A percentile compares a stretch with the other conserved stretches of the same genome.
Evolutionary conservation across 495 filamentous ascomycete species (phyloP).

Genomic region (Schizothecium vesticola): DNA sequence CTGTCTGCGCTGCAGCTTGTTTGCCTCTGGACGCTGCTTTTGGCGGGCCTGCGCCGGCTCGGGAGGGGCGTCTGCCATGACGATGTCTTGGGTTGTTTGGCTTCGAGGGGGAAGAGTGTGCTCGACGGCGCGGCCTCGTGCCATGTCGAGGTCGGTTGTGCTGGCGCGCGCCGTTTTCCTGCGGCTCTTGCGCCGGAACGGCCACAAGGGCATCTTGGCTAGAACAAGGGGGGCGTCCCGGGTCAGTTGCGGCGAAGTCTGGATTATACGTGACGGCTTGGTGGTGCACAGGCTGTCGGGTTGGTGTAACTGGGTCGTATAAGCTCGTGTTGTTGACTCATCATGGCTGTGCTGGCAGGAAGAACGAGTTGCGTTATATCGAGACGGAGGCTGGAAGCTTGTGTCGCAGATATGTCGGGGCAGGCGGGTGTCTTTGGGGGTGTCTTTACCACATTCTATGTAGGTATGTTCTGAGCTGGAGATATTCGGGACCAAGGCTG

Average conservation of each 20-base stretch:
- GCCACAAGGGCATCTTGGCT: slow-evolving; percentile 65
- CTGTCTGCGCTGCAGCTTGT: slow-evolving; percentile 43
- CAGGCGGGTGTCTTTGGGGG: background rate
- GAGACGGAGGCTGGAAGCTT: background rate
- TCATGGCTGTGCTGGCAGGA: slow-evolving; percentile 18
- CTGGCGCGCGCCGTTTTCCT: slow-evolving; percentile 39
- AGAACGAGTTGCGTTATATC: background rate
- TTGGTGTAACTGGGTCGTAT: slow-evolving; percentile 2
- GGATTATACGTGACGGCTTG: slow-evolving; percentile 6
- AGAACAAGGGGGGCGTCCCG: background rate
- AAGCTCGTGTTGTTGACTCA: slow-evolving; percentile 16
- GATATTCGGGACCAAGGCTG: background rate
- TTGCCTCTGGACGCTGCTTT: slow-evolving; percentile 36
- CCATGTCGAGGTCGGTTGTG: slow-evolving; percentile 30
- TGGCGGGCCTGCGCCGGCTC: slow-evolving; percentile 21
- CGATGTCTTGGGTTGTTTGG: slow-evolving; percentile 33
- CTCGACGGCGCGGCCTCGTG: slow-evolving; percentile 22
- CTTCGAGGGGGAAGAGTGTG: slow-evolving; percentile 29
- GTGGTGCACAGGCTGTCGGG: background rate
- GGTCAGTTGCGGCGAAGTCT: background rate
- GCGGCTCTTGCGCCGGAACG: slow-evolving; percentile 63
- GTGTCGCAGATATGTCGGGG: background rate
- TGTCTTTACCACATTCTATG: background rate
- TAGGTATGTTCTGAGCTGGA: background rate
- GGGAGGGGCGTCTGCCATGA: slow-evolving; percentile 7